Evolutionary conservation across 495 filamentous ascomycete species (phyloP), one percentile per base, ranked within the genome.

Genomic region (Hypomontagnella monticulosa): DNA sequence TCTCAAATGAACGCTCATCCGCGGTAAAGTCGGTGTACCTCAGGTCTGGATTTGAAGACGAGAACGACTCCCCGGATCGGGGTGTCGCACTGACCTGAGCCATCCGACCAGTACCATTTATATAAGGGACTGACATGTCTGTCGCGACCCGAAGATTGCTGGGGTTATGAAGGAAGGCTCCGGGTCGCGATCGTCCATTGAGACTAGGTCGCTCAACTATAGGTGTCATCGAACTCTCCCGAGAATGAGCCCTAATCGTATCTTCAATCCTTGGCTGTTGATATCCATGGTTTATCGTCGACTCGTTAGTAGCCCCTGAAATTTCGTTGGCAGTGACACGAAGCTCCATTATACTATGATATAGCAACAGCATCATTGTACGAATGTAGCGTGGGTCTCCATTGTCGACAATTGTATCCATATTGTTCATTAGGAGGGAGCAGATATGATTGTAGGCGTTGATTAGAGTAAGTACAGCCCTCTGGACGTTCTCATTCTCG

Each of bases 361-460:
- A 96, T 32, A 95, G 81, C 74, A 90, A 87, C 42, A 93, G 81
- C 80, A 97, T 83, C 57, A 96, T 76, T 0, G 89, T 93, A 7
- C 93, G 88, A 50, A 95, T 86, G 68, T 93, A 93, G 15, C 89
- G 85, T 5, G 89, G 84, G 69, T 96, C 91, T 18, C 86, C 87
- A 61, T 92, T 88, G 52, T 87, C 81, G 20, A 92, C 83, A 49
- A 96, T 88, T 12, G 88, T 86, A 38, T 86, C 81, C 41, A 89
- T 83, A 57, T 88, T 91, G 63, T 86, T 82, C 61, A 87, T 85
- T 19, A 96, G 76, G 7, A 92, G 85, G 11, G 84, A 79, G 47
- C 85, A 89, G 44, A 96, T 87, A 61, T 91, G 89, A 27, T 85
- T 86, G 68, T 95, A 96, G 23, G 89, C 87, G 56, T 82, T 81